phyloP scores from a whole-genome alignment of 1,284 basidiomycete species.

The Trichosporon sp. region DNA sequence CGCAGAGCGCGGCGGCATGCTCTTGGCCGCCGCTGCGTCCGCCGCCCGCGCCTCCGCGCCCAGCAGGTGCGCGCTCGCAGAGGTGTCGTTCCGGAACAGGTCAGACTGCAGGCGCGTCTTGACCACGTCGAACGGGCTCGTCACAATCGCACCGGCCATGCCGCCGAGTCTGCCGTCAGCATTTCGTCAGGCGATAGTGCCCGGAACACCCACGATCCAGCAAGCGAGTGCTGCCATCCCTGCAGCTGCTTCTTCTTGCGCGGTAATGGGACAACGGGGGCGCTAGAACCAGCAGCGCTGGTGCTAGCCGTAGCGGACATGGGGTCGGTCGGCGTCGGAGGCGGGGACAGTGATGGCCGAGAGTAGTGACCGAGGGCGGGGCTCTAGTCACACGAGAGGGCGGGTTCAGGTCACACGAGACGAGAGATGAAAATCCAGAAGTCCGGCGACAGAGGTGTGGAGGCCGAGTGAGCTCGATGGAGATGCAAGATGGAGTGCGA shows the following conservation, averaged over 20 bases:
- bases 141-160: slow-evolving; percentile 96
- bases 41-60: slow-evolving; percentile 6
- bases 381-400: background rate
- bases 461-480: background rate
- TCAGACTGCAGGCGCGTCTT: slow-evolving; percentile 91
- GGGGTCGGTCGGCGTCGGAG: background rate
- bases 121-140: slow-evolving; percentile 95
- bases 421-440: background rate
- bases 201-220: slow-evolving; percentile 67
- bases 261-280: background rate
- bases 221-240: slow-evolving; percentile 78
- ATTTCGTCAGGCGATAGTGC: background rate
- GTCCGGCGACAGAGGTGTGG: background rate
- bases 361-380: too few relatives aligned
- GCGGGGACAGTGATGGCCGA: background rate
- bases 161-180: slow-evolving; percentile 69
- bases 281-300: slow-evolving; percentile 1
- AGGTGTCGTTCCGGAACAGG: slow-evolving; percentile 60
- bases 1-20: slow-evolving; percentile 36
- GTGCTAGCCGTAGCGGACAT: background rate
- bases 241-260: slow-evolving; percentile 55
- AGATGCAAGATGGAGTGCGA: background rate
- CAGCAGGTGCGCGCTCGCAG: background rate
- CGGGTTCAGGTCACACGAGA: background rate
- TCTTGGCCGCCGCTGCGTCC: slow-evolving; percentile 11